Conservation (phyloP, 352 stramenopile species). For the Globisporangium megalacanthum region DNA sequence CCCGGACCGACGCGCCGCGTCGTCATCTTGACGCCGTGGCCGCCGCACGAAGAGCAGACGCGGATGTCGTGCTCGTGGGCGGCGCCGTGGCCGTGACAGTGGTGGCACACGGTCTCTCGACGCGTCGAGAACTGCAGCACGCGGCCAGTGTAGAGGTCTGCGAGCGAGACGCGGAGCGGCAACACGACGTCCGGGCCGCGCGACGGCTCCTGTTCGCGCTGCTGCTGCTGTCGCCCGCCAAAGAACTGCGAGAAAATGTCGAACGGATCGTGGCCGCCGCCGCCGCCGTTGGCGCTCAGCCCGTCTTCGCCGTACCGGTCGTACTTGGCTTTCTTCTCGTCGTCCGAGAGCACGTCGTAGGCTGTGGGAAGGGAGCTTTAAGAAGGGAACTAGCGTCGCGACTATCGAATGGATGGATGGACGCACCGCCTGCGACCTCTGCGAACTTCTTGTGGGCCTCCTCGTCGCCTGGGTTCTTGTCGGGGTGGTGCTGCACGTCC, state of each 20-base stretch:
- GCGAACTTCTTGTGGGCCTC: slow-evolving; percentile 82
- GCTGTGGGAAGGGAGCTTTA: slow-evolving; percentile 22
- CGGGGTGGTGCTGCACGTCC: slow-evolving; percentile 66
- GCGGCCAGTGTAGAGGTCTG: slow-evolving; percentile 96
- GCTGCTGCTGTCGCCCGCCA: slow-evolving; percentile 31
- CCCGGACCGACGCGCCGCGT: slow-evolving; percentile 63
- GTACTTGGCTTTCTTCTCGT: slow-evolving; percentile 87
- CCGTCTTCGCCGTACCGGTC: slow-evolving; percentile 90
- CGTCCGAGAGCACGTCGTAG: slow-evolving; percentile 90
- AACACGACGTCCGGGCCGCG: slow-evolving; percentile 75
- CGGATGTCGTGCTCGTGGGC: slow-evolving; percentile 90
- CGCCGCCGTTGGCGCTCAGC: slow-evolving; percentile 46
- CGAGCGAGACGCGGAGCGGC: slow-evolving; percentile 91
- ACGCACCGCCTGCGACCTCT: slow-evolving; percentile 62
- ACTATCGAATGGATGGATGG: not conserved
- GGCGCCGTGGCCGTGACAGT: slow-evolving; percentile 88
- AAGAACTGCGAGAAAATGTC: slow-evolving; percentile 84
- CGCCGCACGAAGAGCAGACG: slow-evolving; percentile 90
- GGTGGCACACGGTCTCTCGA: slow-evolving; percentile 90
- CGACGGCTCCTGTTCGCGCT: slow-evolving; percentile 45
- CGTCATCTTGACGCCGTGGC: slow-evolving; percentile 90
- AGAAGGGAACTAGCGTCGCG: not conserved
- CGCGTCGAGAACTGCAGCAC: slow-evolving; percentile 93
- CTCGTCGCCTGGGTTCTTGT: slow-evolving; percentile 87
- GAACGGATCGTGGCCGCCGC: slow-evolving; percentile 60